phyloP scores from a whole-genome alignment of 1,139 yeast genomes.

The Yamadazyma trypodendri region DNA sequence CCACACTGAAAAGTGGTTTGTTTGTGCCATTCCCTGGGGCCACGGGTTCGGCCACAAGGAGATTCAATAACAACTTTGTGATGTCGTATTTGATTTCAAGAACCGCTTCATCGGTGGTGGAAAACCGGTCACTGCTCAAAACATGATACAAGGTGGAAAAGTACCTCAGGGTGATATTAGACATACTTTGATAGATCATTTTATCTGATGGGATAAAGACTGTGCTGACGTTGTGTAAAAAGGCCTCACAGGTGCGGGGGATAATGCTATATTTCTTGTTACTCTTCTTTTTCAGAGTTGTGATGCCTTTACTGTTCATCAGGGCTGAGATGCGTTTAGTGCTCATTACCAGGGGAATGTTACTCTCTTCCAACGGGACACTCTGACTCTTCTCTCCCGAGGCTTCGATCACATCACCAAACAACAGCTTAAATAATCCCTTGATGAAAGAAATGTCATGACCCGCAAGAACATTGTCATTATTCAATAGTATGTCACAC shows the following conservation, averaged over 20 bases:
- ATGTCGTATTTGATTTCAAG: conserved; percentile 33
- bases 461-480: conserved; percentile 17
- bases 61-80: conserved; percentile 22
- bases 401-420: conserved; percentile 15
- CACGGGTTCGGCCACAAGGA: conserved; percentile 28
- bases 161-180: conserved; percentile 27
- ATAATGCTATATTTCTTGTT: conserved; percentile 10
- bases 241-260: conserved; percentile 29
- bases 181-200: conserved; percentile 24
- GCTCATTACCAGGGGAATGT: too few relatives aligned
- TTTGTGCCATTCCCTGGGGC: conserved; percentile 34
- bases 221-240: conserved; percentile 28
- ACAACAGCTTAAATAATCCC: conserved; percentile 32
- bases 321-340: too few relatives aligned
- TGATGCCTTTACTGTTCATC: too few relatives aligned
- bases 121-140: conserved; percentile 18
- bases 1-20: conserved; percentile 9
- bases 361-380: too few relatives aligned
- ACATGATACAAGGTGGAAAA: conserved; percentile 30
- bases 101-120: conserved; percentile 33
- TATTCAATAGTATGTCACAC: conserved; percentile 36
- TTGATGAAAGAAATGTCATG: conserved; percentile 26
- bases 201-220: conserved; percentile 38
- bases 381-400: too few relatives aligned
- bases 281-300: conserved; percentile 1